Evolutionary conservation across 148 eudicot genomes (phyloP).

Genomic region (Fagopyrum tataricum): DNA sequence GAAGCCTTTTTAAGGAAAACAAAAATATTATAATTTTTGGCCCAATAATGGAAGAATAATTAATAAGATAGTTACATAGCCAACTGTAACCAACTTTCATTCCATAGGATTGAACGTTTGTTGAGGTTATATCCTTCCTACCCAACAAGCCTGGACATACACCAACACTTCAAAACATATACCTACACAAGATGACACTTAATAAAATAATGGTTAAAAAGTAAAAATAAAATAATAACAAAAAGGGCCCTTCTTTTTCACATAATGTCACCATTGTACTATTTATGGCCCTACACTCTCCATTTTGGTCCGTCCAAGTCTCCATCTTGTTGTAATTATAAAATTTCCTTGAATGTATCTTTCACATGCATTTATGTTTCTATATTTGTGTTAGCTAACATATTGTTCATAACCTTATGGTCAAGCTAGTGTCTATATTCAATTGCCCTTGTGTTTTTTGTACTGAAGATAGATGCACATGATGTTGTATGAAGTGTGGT

Average conservation of each 20-base stretch:
- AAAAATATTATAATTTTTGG: background rate
- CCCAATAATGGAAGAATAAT: slow-evolving; percentile 2
- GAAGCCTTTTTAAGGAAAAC: background rate
- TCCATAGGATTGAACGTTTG: slow-evolving; percentile 2
- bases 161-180: slow-evolving; percentile 10
- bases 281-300: background rate
- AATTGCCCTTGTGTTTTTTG: background rate
- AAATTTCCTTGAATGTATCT: background rate
- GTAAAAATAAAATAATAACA: background rate
- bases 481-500: too few species aligned
- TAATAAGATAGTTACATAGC: background rate
- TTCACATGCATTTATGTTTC: slow-evolving; percentile 9
- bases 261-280: slow-evolving; percentile 7
- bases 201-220: background rate
- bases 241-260: slow-evolving; percentile 1
- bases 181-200: slow-evolving; percentile 1
- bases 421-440: background rate
- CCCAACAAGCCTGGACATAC: slow-evolving; percentile 8
- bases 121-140: background rate
- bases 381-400: background rate
- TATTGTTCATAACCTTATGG: background rate
- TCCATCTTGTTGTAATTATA: background rate
- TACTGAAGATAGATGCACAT: too few species aligned
- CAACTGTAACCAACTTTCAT: slow-evolving; percentile 3
- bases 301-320: slow-evolving; percentile 12